Conservation (phyloP, 1,284 basidiomycete genomes). For the Cutaneotrichosporon sp. region DNA sequence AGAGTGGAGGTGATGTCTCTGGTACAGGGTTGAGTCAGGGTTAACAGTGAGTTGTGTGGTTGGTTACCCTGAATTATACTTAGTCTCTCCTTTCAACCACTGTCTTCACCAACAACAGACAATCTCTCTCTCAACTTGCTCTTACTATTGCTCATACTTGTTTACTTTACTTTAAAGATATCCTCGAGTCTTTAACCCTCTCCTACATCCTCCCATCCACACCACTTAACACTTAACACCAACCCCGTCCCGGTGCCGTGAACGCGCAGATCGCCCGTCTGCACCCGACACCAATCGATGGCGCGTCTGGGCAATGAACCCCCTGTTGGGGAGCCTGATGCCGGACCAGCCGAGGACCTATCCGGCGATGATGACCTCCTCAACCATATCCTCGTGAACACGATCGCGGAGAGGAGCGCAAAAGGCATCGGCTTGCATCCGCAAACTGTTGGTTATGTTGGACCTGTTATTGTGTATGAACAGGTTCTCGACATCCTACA, state of each 20-base stretch:
- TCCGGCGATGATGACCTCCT: slow-evolving; percentile 51
- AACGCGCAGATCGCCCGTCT: neutral
- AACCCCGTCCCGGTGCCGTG: neutral
- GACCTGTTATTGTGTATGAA: slow-evolving; percentile 39
- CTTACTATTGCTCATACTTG: neutral
- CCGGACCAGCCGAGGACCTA: slow-evolving; percentile 47
- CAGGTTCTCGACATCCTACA: slow-evolving; percentile 41
- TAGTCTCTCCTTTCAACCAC: too few relatives aligned
- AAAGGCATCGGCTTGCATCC: slow-evolving; percentile 50
- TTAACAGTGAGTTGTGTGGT: neutral
- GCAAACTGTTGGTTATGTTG: slow-evolving; percentile 49
- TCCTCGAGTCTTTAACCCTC: neutral
- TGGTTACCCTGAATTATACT: neutral
- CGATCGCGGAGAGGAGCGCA: slow-evolving; percentile 38
- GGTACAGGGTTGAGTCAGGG: neutral
- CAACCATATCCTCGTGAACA: slow-evolving; percentile 51
- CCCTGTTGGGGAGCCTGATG: slow-evolving; percentile 14
- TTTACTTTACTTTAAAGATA: neutral
- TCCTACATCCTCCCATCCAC: too few relatives aligned
- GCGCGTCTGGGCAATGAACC: slow-evolving; percentile 8
- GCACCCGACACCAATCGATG: neutral
- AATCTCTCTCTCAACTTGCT: neutral
- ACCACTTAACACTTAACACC: neutral
- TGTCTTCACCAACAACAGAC: neutral
- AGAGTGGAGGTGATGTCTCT: neutral